These are phyloP conservation scores for Boletus barrowsii DNA, from an alignment of 768 basidiomycete genomes.

Conservation along the genomic window DNA sequence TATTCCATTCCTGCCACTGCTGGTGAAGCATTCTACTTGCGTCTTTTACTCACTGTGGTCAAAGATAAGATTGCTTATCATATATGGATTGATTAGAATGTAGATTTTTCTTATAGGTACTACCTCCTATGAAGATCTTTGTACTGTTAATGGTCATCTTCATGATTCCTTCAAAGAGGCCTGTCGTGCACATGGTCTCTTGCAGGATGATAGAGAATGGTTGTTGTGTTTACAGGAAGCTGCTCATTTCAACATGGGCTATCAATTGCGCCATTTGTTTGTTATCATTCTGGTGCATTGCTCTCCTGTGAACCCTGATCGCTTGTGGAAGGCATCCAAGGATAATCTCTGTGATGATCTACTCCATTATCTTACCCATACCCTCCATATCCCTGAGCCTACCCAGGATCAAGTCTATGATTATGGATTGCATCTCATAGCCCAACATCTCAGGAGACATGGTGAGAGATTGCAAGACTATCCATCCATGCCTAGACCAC, in stretches of 20 bases:
- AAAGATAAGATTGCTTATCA: constrained; percentile 8
- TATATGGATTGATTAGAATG: background rate
- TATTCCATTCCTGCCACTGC: constrained; percentile 16
- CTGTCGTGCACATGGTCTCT: constrained; percentile 38
- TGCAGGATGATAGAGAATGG: constrained; percentile 49
- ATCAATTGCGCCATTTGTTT: background rate
- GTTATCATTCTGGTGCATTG: background rate
- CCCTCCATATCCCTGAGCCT: no score
- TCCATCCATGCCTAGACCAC: no score
- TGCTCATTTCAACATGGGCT: background rate
- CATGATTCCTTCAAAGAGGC: constrained; percentile 38
- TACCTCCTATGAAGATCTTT: constrained; percentile 5
- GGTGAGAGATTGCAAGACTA: no score
- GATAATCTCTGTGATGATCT: no score
- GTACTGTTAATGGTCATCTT: constrained; percentile 3
- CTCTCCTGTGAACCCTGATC: constrained; percentile 30
- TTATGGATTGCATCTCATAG: no score
- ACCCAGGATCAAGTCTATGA: no score
- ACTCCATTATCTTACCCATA: no score
- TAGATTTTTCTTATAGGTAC: background rate
- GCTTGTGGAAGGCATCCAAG: background rate
- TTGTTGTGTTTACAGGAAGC: no score
- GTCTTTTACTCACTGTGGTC: constrained; percentile 38
- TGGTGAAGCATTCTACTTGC: constrained; percentile 41
- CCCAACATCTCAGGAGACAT: no score